Evolutionary conservation across 208 protist genomes (phyloP).

Genomic region (Trypanosoma cruzi): DNA sequence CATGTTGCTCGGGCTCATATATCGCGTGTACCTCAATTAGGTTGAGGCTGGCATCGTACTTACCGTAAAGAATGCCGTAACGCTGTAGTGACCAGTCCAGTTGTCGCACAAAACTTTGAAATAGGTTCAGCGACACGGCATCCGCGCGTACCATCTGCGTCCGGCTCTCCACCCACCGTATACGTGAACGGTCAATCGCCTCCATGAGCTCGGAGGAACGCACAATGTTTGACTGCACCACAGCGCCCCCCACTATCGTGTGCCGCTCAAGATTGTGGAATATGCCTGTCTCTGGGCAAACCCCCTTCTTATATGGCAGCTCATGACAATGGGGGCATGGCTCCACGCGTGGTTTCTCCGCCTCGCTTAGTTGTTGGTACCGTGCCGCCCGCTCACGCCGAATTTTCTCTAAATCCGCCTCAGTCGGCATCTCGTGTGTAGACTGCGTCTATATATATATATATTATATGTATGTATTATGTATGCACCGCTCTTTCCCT

Average conservation of each 20-base stretch:
- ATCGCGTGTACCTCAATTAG: slow-evolving; percentile 81
- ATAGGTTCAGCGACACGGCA: slow-evolving; percentile 74
- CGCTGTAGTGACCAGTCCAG: slow-evolving; percentile 80
- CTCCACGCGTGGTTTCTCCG: slow-evolving; percentile 43
- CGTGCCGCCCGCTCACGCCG: slow-evolving; percentile 35
- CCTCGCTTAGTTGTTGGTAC: slow-evolving; percentile 29
- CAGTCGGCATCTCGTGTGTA: slow-evolving; percentile 24
- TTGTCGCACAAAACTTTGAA: slow-evolving; percentile 80
- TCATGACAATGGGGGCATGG: slow-evolving; percentile 61
- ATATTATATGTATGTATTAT: slow-evolving; percentile 9
- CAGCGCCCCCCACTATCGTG: slow-evolving; percentile 59
- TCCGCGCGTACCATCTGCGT: slow-evolving; percentile 78
- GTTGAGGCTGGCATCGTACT: slow-evolving; percentile 38
- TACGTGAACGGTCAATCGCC: slow-evolving; percentile 71
- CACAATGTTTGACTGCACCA: slow-evolving; percentile 63
- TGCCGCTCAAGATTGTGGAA: slow-evolving; percentile 69
- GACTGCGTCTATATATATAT: neutral
- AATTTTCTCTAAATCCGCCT: slow-evolving; percentile 31
- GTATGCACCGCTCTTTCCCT: neutral
- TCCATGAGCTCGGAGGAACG: slow-evolving; percentile 62
- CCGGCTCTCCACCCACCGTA: slow-evolving; percentile 78
- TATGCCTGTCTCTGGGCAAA: slow-evolving; percentile 78
- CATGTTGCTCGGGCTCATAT: slow-evolving; percentile 88
- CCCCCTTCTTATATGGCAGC: slow-evolving; percentile 42
- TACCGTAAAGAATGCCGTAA: slow-evolving; percentile 88